These are phyloP conservation scores for Kuraishia cidri DNA, from an alignment of 805 yeast genomes.

Conservation along the genomic window DNA sequence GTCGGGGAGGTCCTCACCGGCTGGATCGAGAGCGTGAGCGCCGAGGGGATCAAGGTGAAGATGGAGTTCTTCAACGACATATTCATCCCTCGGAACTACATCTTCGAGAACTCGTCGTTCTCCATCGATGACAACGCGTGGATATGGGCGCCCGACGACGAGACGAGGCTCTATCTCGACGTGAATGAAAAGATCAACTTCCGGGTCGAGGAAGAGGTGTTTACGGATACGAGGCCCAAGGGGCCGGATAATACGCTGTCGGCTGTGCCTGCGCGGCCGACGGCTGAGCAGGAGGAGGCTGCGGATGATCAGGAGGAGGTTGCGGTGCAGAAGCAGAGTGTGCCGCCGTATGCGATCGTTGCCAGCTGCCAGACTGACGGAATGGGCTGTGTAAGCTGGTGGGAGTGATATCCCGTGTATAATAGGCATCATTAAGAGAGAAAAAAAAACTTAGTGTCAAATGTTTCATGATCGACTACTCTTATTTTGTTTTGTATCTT, in stretches of 20 bases:
- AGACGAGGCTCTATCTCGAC: slow-evolving; percentile 74
- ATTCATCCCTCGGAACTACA: slow-evolving; percentile 72
- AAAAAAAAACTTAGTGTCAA: too few species aligned
- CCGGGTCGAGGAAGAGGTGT: slow-evolving; percentile 83
- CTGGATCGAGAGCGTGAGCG: slow-evolving; percentile 82
- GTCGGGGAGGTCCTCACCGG: slow-evolving; percentile 91
- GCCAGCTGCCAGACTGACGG: slow-evolving; percentile 96
- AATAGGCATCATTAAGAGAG: not conserved
- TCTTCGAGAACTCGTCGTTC: slow-evolving; percentile 50
- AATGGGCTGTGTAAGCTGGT: slow-evolving; percentile 95
- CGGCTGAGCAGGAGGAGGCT: slow-evolving; percentile 9
- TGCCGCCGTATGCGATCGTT: slow-evolving; percentile 76
- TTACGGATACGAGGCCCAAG: slow-evolving; percentile 75
- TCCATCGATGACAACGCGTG: slow-evolving; percentile 78
- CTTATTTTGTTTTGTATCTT: too few species aligned
- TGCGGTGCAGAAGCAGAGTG: slow-evolving; percentile 28
- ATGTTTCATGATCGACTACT: too few species aligned
- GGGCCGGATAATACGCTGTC: slow-evolving; percentile 47
- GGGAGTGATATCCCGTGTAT: slow-evolving; percentile 48
- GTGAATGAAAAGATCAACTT: slow-evolving; percentile 86
- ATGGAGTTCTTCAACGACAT: slow-evolving; percentile 90
- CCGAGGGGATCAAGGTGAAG: slow-evolving; percentile 78
- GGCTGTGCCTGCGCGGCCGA: slow-evolving; percentile 11
- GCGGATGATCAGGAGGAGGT: slow-evolving; percentile 16
- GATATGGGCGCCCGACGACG: slow-evolving; percentile 80